Evolutionary conservation across 2,329 filamentous ascomycete species (phyloP).

Genomic region (Diaporthe citri): DNA sequence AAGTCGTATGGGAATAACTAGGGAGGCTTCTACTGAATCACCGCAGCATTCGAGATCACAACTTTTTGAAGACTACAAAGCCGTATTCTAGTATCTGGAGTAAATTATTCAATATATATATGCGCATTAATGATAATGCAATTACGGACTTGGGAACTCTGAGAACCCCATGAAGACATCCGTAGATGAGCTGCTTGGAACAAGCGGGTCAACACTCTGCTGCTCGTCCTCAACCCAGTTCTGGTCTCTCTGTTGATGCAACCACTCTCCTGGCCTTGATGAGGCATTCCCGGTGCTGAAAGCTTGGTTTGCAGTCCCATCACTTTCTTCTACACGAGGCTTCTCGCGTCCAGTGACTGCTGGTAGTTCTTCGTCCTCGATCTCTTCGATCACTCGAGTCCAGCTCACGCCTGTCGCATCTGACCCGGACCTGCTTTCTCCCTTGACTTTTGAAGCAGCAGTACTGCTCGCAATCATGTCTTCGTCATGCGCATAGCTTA

Average conservation of each 20-base stretch:
- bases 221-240: neutral
- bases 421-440: accelerated
- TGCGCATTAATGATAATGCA: neutral
- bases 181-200: neutral
- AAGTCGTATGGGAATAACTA: neutral
- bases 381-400: neutral
- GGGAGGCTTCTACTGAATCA: too few species aligned
- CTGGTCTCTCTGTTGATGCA: neutral
- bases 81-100: neutral
- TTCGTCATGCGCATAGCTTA: too few species aligned
- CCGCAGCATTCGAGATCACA: neutral
- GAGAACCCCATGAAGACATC: constrained; percentile 1
- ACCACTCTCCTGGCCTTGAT: neutral
- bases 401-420: neutral
- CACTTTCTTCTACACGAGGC: accelerated
- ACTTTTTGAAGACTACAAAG: neutral
- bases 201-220: neutral
- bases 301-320: too few species aligned
- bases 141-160: neutral
- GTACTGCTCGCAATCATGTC: too few species aligned
- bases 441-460: neutral
- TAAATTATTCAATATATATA: neutral
- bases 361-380: neutral
- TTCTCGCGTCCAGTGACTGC: accelerated
- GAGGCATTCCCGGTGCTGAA: neutral